Conservation (phyloP, 1,139 yeast genomes). For the Pichia sp. region DNA sequence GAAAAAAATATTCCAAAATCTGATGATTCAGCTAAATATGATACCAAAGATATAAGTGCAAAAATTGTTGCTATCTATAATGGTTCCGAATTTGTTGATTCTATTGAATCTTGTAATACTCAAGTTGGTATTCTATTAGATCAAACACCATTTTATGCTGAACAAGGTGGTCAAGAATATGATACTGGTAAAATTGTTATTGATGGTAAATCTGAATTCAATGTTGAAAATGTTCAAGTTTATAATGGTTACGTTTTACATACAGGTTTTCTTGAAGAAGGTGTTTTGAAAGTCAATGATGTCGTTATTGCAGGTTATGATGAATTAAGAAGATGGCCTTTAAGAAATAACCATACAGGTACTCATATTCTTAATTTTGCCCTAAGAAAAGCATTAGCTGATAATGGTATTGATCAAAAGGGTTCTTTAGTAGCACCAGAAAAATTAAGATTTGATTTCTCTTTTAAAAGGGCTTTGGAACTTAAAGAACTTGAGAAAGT, state of each 20-base stretch:
- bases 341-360: slow-evolving; percentile 97
- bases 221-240: slow-evolving; percentile 82
- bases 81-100: slow-evolving; percentile 43
- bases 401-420: slow-evolving; percentile 75
- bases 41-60: slow-evolving; percentile 54
- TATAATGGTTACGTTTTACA: slow-evolving; percentile 95
- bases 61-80: slow-evolving; percentile 64
- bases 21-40: slow-evolving; percentile 72
- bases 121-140: slow-evolving; percentile 79
- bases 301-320: slow-evolving; percentile 80
- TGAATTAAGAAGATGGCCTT: slow-evolving; percentile 92
- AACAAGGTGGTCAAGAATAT: slow-evolving; percentile 98
- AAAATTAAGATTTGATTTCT: slow-evolving; percentile 90
- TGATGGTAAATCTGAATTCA: slow-evolving; percentile 82
- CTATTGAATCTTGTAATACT: slow-evolving; percentile 33
- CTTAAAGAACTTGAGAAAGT: slow-evolving; percentile 65
- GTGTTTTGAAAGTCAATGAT: slow-evolving; percentile 57
- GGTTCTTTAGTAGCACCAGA: slow-evolving; percentile 96
- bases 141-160: slow-evolving; percentile 93
- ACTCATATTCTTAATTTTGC: slow-evolving; percentile 92
- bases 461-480: slow-evolving; percentile 77
- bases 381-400: slow-evolving; percentile 78
- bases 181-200: slow-evolving; percentile 90
- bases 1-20: slow-evolving; percentile 65
- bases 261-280: slow-evolving; percentile 80